Base-by-base conservation (phyloP, 768 basidiomycete species). In the Agrocybe chaxingu region DNA sequence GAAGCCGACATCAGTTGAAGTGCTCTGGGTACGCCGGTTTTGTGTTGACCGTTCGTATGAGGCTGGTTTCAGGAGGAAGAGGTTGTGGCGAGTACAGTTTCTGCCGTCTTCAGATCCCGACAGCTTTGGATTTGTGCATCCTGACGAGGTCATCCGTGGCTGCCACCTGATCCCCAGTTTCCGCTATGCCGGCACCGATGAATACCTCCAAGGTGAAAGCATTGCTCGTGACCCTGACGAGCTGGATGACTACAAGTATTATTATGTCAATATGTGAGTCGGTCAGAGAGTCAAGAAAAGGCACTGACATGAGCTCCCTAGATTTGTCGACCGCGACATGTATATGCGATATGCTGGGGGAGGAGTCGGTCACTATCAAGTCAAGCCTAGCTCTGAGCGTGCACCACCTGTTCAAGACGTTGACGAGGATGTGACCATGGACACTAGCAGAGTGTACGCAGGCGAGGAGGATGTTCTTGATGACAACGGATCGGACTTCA, bases 241-340 rank as follows among this genome's bases (percentile, higher is more conserved):
- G 35, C 7, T 34, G 29, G 39, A 46, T 29, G 52, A 53, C 42
- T 55, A 50, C 50, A 3, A 9, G 9, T 39, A 35, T 29, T 47
- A 38, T 40, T 51, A 55, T 44, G 50, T 55, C 10, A 47, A 47
- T 38, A 55, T 55, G 54, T 55, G 24, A 51, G 54, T 32, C 18
- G 19, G 35, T 12, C 7, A 18, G 8, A 8, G 10, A 1, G 16
- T 18, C 16, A 16, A 46, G 13, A 8, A 9, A 5, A 19, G 1
- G 18, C 12, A 13, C 6, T 2, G 29, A 13, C 11, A 35, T n/a
- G 16, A 18, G 3, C 4, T 50, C 29, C 48, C 31, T 40, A 66
- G 65, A 2, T 63, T 63, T 47, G 58, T 58, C 7, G 62, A 66
- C 38, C 45, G 63, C 8, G 64, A 68, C 41, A 64, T 65, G 56